Conservation (phyloP, 1,284 basidiomycete genomes). For the Volvariella volvacea region DNA sequence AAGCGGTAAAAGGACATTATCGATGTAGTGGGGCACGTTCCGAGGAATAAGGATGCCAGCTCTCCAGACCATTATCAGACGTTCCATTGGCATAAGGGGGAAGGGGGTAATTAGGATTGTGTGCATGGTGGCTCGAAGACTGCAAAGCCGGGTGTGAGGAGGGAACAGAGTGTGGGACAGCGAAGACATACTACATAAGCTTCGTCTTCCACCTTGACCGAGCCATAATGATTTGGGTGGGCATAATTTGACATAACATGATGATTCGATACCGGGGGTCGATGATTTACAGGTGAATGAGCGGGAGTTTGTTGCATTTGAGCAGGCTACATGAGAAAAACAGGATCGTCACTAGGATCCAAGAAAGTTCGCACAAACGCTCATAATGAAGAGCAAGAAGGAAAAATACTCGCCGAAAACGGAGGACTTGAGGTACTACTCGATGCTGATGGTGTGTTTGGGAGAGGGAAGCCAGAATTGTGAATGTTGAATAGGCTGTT, state of each 20-base stretch:
- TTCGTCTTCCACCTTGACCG: constrained; percentile 64
- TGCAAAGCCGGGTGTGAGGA: constrained; percentile 8
- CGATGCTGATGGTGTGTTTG: constrained; percentile 64
- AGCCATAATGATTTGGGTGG: constrained; percentile 33
- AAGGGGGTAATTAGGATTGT: constrained; percentile 28
- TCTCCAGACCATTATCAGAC: constrained; percentile 38
- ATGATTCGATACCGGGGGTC: constrained; percentile 30
- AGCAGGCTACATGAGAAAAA: constrained; percentile 48
- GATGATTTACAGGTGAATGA: constrained; percentile 40
- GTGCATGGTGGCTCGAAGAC: constrained; percentile 29
- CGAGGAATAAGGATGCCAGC: constrained; percentile 57
- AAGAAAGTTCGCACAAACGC: constrained; percentile 20
- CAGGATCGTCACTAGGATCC: constrained; percentile 45
- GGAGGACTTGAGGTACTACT: constrained; percentile 69
- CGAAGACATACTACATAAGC: constrained; percentile 43
- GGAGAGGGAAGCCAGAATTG: constrained; percentile 49
- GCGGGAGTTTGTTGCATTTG: constrained; percentile 44
- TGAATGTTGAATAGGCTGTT: constrained; percentile 42
- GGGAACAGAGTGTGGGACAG: constrained; percentile 3
- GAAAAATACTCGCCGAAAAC: constrained; percentile 73
- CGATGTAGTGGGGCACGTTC: constrained; percentile 54
- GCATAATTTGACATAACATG: constrained; percentile 28
- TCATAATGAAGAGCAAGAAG: constrained; percentile 20
- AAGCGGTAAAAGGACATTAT: constrained; percentile 17
- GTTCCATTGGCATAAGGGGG: constrained; percentile 38